Conservation (phyloP, 2,329 filamentous ascomycete species). For the Alternaria arbusti region DNA sequence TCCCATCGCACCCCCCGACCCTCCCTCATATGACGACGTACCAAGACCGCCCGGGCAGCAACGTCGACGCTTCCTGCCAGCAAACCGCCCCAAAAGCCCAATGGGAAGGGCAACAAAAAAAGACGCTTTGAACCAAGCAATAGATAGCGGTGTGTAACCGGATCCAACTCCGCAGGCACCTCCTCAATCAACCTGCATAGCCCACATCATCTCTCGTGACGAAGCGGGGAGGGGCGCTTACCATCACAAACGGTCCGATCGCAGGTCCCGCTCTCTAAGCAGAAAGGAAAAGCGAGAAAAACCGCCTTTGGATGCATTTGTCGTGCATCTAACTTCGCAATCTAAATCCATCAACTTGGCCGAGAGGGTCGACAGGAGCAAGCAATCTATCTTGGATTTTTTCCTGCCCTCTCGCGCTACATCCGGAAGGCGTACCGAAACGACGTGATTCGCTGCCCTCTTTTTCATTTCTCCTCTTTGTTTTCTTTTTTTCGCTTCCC, state of each 20-base stretch:
- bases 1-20: background rate
- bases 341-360: slow-evolving; percentile 1
- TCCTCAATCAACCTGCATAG: background rate
- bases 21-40: background rate
- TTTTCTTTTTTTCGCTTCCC: background rate
- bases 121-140: background rate
- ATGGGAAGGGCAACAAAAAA: background rate
- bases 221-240: background rate
- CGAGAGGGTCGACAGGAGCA: background rate
- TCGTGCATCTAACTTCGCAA: background rate
- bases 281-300: background rate
- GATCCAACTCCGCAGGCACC: background rate
- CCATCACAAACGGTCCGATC: slow-evolving; percentile 1
- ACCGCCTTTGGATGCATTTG: background rate
- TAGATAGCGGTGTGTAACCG: slow-evolving; percentile 1
- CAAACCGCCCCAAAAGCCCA: background rate
- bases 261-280: background rate
- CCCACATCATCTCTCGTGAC: background rate
- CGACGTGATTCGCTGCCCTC: background rate
- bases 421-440: background rate
- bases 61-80: background rate
- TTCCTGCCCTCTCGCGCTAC: background rate
- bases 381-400: background rate
- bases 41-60: background rate
- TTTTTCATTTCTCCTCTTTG: background rate